Base-by-base conservation (phyloP, 1,139 yeast species). In the Kodamaea suecica region DNA sequence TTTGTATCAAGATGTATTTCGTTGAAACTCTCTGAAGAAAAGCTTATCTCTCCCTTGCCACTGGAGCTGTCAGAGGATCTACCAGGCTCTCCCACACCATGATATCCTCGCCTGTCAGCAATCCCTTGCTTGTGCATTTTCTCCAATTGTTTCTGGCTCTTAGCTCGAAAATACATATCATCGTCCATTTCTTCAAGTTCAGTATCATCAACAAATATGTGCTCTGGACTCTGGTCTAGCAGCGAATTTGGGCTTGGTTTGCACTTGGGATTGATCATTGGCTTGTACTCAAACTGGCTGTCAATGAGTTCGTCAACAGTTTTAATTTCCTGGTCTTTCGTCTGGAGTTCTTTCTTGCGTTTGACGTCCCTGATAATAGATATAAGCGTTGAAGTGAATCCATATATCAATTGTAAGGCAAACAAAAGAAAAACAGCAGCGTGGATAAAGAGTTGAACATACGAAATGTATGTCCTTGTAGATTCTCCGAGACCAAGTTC, bases 381-480 rank as follows among this genome's bases (percentile, higher is more conserved):
- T 4, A 45, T 29, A 8, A 63, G 36, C 1, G 72, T 66, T 10
- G 41, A 49, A 3, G 40, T 38, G 26, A 66, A 55, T 41, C 68
- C 56, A 39, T 57, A 61, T 3, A 57, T 17, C 39, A 67, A 55
- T 33, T 65, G 68, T 11, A 57, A 30, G 4, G 65, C 35, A 41
- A 72, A 74, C 3, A 63, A 43, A 7, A 61, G 34, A 1, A 70
- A 63, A 10, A 68, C 67, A 5, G 65, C 23, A 8, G 59, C 43
- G 48, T 73, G 77, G 12, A 73, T 53, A 5, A 59, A 27, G 19
- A 71, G 49, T 34, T 72, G 75, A 1, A 59, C 59, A 47, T 61
- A 69, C 1, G 73, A 70, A 25, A 71, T 60, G 36, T 61, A 53
- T 0, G 75, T 66, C 31, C 73, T 51, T 1, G 50, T 41, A 1